These are phyloP conservation scores for Phlebopus sp. DNA, from an alignment of 1,284 basidiomycete genomes.

Conservation along the genomic window DNA sequence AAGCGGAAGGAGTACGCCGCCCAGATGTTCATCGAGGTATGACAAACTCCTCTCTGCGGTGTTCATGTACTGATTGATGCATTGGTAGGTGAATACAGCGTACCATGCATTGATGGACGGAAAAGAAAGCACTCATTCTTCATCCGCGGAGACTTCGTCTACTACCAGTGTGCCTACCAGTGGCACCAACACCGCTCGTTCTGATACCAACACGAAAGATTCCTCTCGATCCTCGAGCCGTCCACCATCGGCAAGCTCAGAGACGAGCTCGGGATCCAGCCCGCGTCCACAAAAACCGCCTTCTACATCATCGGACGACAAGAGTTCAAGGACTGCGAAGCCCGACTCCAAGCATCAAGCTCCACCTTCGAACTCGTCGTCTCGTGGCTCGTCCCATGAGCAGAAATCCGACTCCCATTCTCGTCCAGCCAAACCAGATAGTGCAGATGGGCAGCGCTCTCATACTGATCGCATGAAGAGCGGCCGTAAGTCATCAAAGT, in stretches of 20 bases:
- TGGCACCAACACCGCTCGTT: slow-evolving; percentile 21
- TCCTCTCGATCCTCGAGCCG: slow-evolving; percentile 26
- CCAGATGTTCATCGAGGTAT: slow-evolving; percentile 32
- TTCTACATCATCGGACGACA: slow-evolving; percentile 13
- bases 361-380: slow-evolving; percentile 11
- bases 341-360: slow-evolving; percentile 9
- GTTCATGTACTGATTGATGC: slow-evolving; percentile 13
- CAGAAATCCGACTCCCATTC: slow-evolving; percentile 16
- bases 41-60: background rate
- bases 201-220: slow-evolving; percentile 20
- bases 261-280: slow-evolving; percentile 25
- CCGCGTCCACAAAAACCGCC: slow-evolving; percentile 8
- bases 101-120: slow-evolving; percentile 71
- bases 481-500: slow-evolving; percentile 17
- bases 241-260: slow-evolving; percentile 30
- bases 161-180: slow-evolving; percentile 19
- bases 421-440: slow-evolving; percentile 8
- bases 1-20: slow-evolving; percentile 34
- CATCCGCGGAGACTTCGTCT: slow-evolving; percentile 27
- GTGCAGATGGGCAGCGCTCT: slow-evolving; percentile 13
- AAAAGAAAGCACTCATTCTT: slow-evolving; percentile 54
- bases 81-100: slow-evolving; percentile 28
- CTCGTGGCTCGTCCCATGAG: slow-evolving; percentile 7
- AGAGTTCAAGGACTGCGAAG: slow-evolving; percentile 10
- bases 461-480: slow-evolving; percentile 18